Evolutionary conservation across 2,329 filamentous ascomycete species (phyloP), one percentile per base, ranked within the genome.

Genomic region (Fusarium sp.): DNA sequence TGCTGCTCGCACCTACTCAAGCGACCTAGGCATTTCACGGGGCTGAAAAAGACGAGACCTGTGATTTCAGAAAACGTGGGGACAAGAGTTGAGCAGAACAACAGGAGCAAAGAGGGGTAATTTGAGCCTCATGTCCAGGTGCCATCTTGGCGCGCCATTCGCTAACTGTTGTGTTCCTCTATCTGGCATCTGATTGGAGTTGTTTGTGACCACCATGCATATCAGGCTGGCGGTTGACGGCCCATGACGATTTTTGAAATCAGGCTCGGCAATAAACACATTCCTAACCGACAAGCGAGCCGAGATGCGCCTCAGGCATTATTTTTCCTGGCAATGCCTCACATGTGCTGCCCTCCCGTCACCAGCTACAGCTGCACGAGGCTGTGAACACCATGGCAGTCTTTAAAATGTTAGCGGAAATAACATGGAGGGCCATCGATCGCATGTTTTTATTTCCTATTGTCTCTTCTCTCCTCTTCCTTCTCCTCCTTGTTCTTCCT

Each of bases 51-150:
- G 32, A 17, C 17, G 50, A 43, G 33, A 43, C 27, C 10, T 35
- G 37, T 17, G 50, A 64, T 45, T 45, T 27, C 50, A 17, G 22
- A 56, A 37, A 57, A 14, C 32, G n/a, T n/a, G 25, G 35, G 50
- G 47, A 27, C 27, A 33, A 22, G 35, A 32, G 17, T n/a, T 15
- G 33, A 17, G 22, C n/a, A 8, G 47, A 22, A 56, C 20, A n/a
- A 20, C 5, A 10, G 56, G 20, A 52, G 1, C 7, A 66, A 61
- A 54, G 63, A 66, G 63, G 63, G 63, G 63, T 66, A 66, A 52
- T 37, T 59, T 64, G 57, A 61, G 56, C 40, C 45, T 66, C 43
- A 62, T 25, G 5, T 11, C n/a, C 17, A 27, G 9, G 25, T 30
- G 25, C 45, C 25, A 7, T 32, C 32, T 32, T 32, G 15, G 35